Evolutionary conservation across 2,329 filamentous ascomycete species (phyloP).

Genomic region (Cladosporium halotolerans): DNA sequence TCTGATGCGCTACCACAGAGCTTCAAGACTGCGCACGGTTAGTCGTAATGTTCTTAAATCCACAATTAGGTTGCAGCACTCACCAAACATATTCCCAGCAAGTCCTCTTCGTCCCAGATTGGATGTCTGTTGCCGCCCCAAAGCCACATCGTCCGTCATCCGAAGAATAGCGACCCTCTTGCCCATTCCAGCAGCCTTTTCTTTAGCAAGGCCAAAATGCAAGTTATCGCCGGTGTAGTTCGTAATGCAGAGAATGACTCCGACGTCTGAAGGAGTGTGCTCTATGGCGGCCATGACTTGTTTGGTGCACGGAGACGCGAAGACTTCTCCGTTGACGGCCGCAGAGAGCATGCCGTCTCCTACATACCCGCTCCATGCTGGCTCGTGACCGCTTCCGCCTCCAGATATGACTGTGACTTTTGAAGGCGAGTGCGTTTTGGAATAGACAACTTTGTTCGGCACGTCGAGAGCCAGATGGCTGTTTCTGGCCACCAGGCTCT

Average conservation of each 20-base stretch:
- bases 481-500: conserved; percentile 43
- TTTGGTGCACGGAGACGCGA: conserved; percentile 43
- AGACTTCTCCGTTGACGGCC: conserved; percentile 44
- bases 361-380: conserved; percentile 45
- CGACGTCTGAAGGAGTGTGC: conserved; percentile 40
- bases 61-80: conserved; percentile 10
- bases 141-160: conserved; percentile 44
- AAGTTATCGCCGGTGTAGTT: conserved; percentile 47
- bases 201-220: conserved; percentile 44
- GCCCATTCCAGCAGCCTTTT: conserved; percentile 41
- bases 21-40: conserved; percentile 37
- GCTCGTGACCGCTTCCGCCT: conserved; percentile 44
- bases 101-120: conserved; percentile 46
- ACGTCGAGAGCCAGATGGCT: conserved; percentile 39
- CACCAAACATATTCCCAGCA: conserved; percentile 40
- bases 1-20: conserved; percentile 42
- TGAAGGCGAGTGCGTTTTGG: conserved; percentile 36
- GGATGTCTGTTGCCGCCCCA: conserved; percentile 44
- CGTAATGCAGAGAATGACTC: conserved; percentile 44
- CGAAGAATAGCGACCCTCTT: conserved; percentile 43
- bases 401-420: conserved; percentile 44
- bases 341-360: conserved; percentile 45
- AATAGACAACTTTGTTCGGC: conserved; percentile 44
- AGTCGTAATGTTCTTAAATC: background rate
- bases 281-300: conserved; percentile 45